phyloP scores from a whole-genome alignment of 768 basidiomycete genomes.

The Lepiota brunneoincarnata region DNA sequence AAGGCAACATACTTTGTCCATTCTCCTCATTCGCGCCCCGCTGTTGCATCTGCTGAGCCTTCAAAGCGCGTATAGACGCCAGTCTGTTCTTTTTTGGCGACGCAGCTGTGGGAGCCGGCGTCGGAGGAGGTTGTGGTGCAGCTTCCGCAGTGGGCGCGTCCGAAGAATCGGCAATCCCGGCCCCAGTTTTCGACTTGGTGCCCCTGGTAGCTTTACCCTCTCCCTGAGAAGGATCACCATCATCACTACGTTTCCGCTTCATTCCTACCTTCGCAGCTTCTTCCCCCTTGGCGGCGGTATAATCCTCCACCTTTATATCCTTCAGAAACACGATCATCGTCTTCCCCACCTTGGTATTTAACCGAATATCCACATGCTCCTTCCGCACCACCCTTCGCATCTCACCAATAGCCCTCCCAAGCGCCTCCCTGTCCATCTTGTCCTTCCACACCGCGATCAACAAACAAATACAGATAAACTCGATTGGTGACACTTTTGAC shows the following conservation, averaged over 20 bases:
- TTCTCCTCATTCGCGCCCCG: too few species aligned
- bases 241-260: constrained; percentile 11
- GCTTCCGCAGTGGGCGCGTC: too few species aligned
- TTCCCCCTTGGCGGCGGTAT: not conserved
- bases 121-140: too few species aligned
- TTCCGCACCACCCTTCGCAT: constrained; percentile 57
- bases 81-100: too few species aligned
- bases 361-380: constrained; percentile 61
- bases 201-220: too few species aligned
- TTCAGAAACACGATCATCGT: constrained; percentile 53
- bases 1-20: too few species aligned
- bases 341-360: constrained; percentile 57
- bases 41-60: too few species aligned
- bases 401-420: constrained; percentile 41
- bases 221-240: too few species aligned
- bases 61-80: too few species aligned
- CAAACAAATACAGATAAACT: constrained; percentile 57
- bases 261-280: constrained; percentile 16
- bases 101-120: too few species aligned
- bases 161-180: too few species aligned
- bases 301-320: constrained; percentile 16
- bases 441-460: constrained; percentile 52
- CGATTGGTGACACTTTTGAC: constrained; percentile 62
- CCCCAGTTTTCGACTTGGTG: too few species aligned
- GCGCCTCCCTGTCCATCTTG: constrained; percentile 29